A percentile compares a stretch with the other conserved stretches of the same genome.
Conservation (phyloP, 2,329 filamentous ascomycete genomes). For the Fusarium napiforme region DNA sequence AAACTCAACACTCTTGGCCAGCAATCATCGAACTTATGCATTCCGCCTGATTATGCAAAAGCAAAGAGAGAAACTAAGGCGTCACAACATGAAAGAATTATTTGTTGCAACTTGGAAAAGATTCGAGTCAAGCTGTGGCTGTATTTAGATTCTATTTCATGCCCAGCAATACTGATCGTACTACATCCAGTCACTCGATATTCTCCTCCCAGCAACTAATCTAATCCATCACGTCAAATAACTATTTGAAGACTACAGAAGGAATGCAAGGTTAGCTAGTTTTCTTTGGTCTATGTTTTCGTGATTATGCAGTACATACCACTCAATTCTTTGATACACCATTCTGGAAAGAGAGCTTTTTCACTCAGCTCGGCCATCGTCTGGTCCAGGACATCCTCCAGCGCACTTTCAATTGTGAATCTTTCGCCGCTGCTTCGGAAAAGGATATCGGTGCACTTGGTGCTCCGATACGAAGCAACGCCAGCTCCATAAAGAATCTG, state of each 20-base stretch:
- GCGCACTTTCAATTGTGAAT: neutral
- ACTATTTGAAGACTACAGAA: neutral
- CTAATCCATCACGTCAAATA: neutral
- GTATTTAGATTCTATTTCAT: neutral
- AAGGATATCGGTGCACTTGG: neutral
- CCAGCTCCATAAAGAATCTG: neutral
- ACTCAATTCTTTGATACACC: neutral
- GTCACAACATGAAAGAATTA: neutral
- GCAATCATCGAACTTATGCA: neutral
- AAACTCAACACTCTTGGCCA: neutral
- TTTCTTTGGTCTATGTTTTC: neutral
- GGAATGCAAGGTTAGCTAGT: neutral
- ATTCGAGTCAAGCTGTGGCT: neutral
- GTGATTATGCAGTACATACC: neutral
- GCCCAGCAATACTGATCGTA: neutral
- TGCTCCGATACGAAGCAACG: neutral
- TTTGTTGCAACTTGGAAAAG: neutral
- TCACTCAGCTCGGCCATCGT: neutral
- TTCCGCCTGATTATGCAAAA: neutral
- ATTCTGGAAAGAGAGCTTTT: neutral
- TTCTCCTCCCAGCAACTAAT: neutral
- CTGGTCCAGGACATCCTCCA: neutral
- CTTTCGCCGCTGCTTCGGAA: neutral
- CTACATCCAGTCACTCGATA: neutral
- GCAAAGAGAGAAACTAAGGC: neutral